Base-by-base conservation (phyloP, 129 eudicot genomes). In the Flaveria brownii region DNA sequence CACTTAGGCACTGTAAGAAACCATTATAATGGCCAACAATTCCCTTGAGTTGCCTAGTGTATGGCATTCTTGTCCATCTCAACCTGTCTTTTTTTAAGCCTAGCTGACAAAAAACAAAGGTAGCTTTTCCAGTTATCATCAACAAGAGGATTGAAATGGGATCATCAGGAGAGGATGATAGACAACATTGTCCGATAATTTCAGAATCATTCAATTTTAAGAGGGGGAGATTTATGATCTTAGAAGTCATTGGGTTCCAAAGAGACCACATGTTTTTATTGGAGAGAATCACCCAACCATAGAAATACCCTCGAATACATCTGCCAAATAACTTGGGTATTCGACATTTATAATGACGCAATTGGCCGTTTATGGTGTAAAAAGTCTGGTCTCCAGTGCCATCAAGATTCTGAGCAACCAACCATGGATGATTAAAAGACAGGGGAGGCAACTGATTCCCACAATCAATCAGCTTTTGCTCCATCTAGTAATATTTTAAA, bases 41-140 rank as follows among this genome's bases (percentile, higher is more conserved):
- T 0, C 42, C 50, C 49, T 2, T 68, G 36, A 81, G 54, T 9
- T 72, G 68, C 23, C 49, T 52, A 5, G 25, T 36, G 57, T 80
- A 80, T 3, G 68, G 57, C 79, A 65, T 41, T 23, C 46, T 66
- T 0, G 4, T 65, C 83, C 83, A 80, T 64, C 56, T 65, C 43
- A 50, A 30, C 36, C 72, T 79, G 12, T 65, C 43, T 17, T 57
- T 77, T 39, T 54, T 52, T 39, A 4, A 26, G 7, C 22, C 55
- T 67, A 77, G 17, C 43, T 49, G 64, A 36, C 73, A 77, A 67
- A 39, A 67, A 10, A 67, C 81, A 77, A 77, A 77, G 9, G 14
- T 22, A 2, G 81, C 33, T 23, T 76, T 54, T 11, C 13, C 14
- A 0, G 14, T 61, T 12, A 61, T n/a, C 57, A 52, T 39, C 70